Percentiles rank a stretch among this genome's conserved stretches.
Evolutionary conservation across 2,329 filamentous ascomycete species (phyloP).

Genomic region (Myriangium duriaei): DNA sequence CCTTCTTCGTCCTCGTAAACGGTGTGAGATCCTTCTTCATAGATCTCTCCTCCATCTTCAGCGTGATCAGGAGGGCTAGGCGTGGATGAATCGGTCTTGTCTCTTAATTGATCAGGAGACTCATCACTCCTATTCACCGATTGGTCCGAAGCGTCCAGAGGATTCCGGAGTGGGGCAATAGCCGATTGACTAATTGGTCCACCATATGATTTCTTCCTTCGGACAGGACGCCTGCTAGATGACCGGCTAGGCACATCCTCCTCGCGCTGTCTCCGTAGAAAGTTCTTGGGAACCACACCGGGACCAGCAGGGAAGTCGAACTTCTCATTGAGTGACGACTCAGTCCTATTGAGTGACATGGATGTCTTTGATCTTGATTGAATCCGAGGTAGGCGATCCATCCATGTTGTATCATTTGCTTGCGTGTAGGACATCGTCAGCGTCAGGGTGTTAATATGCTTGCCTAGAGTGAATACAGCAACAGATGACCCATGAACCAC

Average conservation of each 20-base stretch:
- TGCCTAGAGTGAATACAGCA: conserved; percentile 92
- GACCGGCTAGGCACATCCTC: conserved; percentile 59
- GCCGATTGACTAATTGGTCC: conserved; percentile 85
- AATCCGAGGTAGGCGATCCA: conserved; percentile 75
- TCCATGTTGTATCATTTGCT: conserved; percentile 83
- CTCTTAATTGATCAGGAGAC: conserved; percentile 16
- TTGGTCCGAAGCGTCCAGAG: conserved; percentile 19
- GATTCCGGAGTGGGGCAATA: conserved; percentile 52
- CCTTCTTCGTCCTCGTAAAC: conserved; percentile 78
- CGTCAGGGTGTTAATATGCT: conserved; percentile 92
- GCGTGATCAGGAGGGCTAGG: conserved; percentile 15
- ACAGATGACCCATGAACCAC: conserved; percentile 95
- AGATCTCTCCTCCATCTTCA: conserved; percentile 50
- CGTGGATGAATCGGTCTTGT: conserved; percentile 13
- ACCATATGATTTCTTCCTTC: conserved; percentile 57
- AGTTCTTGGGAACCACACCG: conserved; percentile 60
- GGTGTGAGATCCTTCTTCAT: conserved; percentile 66
- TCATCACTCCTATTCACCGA: conserved; percentile 29
- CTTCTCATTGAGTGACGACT: conserved; percentile 48
- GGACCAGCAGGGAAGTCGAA: conserved; percentile 52
- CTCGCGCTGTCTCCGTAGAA: conserved; percentile 65
- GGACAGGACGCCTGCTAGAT: conserved; percentile 50
- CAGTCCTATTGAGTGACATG: conserved; percentile 60
- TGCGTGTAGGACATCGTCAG: conserved; percentile 94
- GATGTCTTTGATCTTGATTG: conserved; percentile 72